Evolutionary conservation across 176 grass and related monocot species (phyloP).

Genomic region (Canna indica): DNA sequence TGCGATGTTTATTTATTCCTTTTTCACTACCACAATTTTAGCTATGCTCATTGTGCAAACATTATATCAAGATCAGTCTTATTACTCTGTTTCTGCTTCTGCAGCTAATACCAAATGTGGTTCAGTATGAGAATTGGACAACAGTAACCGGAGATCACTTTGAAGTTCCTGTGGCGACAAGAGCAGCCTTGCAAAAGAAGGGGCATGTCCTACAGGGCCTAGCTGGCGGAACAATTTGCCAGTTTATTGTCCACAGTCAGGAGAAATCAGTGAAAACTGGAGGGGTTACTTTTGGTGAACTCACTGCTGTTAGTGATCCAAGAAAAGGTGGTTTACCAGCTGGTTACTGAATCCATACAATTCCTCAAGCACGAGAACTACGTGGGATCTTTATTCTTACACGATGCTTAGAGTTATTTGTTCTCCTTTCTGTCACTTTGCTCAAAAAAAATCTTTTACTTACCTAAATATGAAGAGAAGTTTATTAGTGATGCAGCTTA

Average conservation of each 20-base stretch:
- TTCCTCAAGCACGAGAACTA: too few species aligned
- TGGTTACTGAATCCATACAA: conserved; percentile 75
- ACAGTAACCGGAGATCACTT: conserved; percentile 72
- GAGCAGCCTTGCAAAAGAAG: conserved; percentile 48
- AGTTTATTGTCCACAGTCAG: conserved; percentile 58
- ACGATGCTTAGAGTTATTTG: too few species aligned
- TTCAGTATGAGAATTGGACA: conserved; percentile 94
- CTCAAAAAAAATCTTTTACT: too few species aligned
- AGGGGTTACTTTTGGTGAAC: conserved; percentile 23
- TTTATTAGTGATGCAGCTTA: too few species aligned
- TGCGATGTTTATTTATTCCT: too few species aligned
- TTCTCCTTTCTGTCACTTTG: too few species aligned
- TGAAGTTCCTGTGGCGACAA: conserved; percentile 49
- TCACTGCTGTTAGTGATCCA: conserved; percentile 77
- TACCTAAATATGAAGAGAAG: too few species aligned
- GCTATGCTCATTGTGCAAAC: too few species aligned
- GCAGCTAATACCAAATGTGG: conserved; percentile 86
- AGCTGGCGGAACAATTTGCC: conserved; percentile 79
- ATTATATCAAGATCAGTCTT: too few species aligned
- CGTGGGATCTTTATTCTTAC: not conserved
- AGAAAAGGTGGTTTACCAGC: conserved; percentile 90
- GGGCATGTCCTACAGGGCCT: conserved; percentile 53
- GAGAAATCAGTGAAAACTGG: not conserved
- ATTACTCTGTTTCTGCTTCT: not conserved
- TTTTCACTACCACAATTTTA: too few species aligned